These are phyloP conservation scores for Austropuccinia psidii DNA, from an alignment of 1,284 basidiomycete genomes.

Conservation along the genomic window DNA sequence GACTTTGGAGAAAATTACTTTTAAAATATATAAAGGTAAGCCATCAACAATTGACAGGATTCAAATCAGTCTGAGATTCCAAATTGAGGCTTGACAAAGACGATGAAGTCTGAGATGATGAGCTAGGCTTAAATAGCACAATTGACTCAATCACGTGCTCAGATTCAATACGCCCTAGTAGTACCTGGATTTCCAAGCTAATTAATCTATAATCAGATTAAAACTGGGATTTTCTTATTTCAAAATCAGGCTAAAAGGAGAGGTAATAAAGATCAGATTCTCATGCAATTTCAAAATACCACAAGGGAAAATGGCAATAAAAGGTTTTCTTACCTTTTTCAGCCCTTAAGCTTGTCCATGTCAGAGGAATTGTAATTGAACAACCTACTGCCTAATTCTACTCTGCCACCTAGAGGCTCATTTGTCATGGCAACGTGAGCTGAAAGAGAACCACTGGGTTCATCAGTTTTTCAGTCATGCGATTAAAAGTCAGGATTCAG, in stretches of 20 bases:
- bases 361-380: constrained; percentile 94
- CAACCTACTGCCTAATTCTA: constrained; percentile 85
- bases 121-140: constrained; percentile 14
- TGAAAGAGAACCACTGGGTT: too few species aligned
- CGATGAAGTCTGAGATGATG: neutral
- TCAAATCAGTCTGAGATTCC: too few species aligned
- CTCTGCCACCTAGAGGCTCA: constrained; percentile 62
- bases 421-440: neutral
- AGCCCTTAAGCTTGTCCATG: constrained; percentile 76
- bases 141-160: constrained; percentile 79
- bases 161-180: constrained; percentile 86
- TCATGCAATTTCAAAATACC: neutral
- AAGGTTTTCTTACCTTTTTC: constrained; percentile 64
- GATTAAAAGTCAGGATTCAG: neutral
- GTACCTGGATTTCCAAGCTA: constrained; percentile 69
- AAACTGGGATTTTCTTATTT: too few species aligned
- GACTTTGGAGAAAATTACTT: too few species aligned
- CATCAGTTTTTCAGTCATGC: too few species aligned
- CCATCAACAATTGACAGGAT: too few species aligned
- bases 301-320: constrained; percentile 1
- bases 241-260: too few species aligned
- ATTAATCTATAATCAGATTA: too few species aligned
- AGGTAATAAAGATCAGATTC: too few species aligned
- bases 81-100: too few species aligned
- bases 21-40: too few species aligned